Evolutionary conservation across 208 protist genomes (phyloP), one percentile per base, ranked within the genome.

Genomic region (Crithidia bombi): DNA sequence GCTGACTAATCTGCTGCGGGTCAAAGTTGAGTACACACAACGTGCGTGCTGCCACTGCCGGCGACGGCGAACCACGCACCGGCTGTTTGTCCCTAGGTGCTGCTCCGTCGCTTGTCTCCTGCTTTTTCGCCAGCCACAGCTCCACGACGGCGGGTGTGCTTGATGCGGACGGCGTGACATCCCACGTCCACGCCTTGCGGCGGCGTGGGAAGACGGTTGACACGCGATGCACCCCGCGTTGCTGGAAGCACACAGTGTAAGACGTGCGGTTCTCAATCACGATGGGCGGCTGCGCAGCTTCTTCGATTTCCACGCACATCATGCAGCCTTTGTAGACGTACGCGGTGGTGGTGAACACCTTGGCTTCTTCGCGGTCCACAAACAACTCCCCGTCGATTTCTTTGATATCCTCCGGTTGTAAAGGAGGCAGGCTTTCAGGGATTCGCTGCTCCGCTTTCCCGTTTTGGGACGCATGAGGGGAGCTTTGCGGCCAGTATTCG

Each of bases 241-340:
- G 89, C 57, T 77, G 61, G 55, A 87, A 77, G 54, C 70, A 78
- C 21, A 90, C 56, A 28, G 78, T 81, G 64, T 72, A 92, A 19
- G 73, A 59, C 0, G 86, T 89, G 46, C 89, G 83, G 63, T 94
- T 94, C 56, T 94, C 89, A 38, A 94, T 57, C n/a, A 89, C 73
- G 66, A 87, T 78, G 19, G 89, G 89, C 19, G 89, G 85, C 41
- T 67, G 67, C 32, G 65, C 36, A 10, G 82, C 79, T n/a, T 78
- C 76, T 17, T 73, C 75, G 23, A 94, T 26, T 12, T 85, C 79
- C 33, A 90, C 80, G 44, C 81, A 90, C 51, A 86, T 80, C 46
- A 86, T 77, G 41, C 78, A 73, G 69, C 82, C 47, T 43, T 81
- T 36, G 69, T 64, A 46, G 64, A 59, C 15, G 73, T 69, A 71